Base-by-base conservation (phyloP, 1,284 basidiomycete genomes). In the Trichosporon sp. region DNA sequence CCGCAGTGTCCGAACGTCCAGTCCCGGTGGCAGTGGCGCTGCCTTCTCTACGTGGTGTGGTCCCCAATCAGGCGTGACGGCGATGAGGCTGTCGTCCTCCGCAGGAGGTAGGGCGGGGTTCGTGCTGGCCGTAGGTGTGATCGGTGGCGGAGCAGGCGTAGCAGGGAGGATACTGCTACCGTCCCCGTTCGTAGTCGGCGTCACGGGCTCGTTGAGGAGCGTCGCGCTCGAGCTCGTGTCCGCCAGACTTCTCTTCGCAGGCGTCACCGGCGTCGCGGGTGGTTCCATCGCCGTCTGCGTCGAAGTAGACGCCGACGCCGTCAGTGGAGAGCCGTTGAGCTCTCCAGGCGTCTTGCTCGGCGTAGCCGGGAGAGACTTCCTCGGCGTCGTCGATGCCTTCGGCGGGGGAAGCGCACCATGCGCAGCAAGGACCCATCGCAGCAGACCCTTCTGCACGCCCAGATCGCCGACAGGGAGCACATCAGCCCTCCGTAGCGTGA, bases 401-500 rank as follows among this genome's bases (percentile, higher is more conserved):
- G 70, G 71, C 3, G 60, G 32, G 0, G 63, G 63, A 16, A 70
- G 67, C 16, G 71, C 75, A 54, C 62, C 85, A 75, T 91, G 87
- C 21, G 86, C 83, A 2, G 88, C 83, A 34, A 91, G 80, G 65
- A 88, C 85, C 90, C 90, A 93, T 40, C 87, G 84, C 54, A 89
- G 77, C 4, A 93, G 71, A 16, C 91, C 90, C 54, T 89, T 86
- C 73, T 92, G 90, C 1, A 91, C 86, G 13, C 91, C 91, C 14
- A 93, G 83, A 71, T 93, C 91, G 21, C 90, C 90, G 58, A 89
- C 86, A 40, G 90, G 89, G 2, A 93, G 83, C 57, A 94, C 88
- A 76, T 95, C 87, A 0, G 89, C 89, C 7, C 91, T 86, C 5
- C 90, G 84, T 23, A 92, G 83, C 1, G 90, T 89, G 79, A 94